Evolutionary conservation across 2,329 filamentous ascomycete genomes (phyloP).

Genomic region (Clonostachys rhizophaga): DNA sequence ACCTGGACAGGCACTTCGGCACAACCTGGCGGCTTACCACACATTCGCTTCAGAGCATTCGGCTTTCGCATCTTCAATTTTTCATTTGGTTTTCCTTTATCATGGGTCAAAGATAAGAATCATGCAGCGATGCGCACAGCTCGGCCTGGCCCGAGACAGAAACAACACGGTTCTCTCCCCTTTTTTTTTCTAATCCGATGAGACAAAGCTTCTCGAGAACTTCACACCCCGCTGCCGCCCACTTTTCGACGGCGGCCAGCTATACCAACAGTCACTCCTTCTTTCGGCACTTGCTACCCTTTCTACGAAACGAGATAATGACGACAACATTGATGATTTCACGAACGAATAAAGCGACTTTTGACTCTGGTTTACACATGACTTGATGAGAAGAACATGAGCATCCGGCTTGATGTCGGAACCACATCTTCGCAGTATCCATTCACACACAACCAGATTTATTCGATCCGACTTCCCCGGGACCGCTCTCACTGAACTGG

Average conservation of each 20-base stretch:
- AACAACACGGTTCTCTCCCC: conserved; percentile 29
- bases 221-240: neutral
- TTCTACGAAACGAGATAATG: conserved; percentile 35
- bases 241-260: neutral
- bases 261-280: conserved; percentile 19
- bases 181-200: conserved; percentile 14
- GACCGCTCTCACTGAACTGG: conserved; percentile 16
- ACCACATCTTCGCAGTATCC: conserved; percentile 16
- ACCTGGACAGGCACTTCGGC: conserved; percentile 39
- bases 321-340: conserved; percentile 35
- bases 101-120: conserved; percentile 44
- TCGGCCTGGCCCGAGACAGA: conserved; percentile 44
- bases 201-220: conserved; percentile 13
- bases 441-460: conserved; percentile 15
- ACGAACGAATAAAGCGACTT: conserved; percentile 24
- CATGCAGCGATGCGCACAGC: conserved; percentile 61
- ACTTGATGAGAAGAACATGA: conserved; percentile 21
- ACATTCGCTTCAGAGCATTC: conserved; percentile 5
- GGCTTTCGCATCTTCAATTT: conserved; percentile 6
- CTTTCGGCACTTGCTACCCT: conserved; percentile 27
- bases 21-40: conserved; percentile 39
- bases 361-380: conserved; percentile 4
- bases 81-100: conserved; percentile 4
- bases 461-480: conserved; percentile 16
- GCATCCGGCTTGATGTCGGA: conserved; percentile 23